Evolutionary conservation across 768 basidiomycete species (phyloP).

Genomic region (Rubroboletus satanas): DNA sequence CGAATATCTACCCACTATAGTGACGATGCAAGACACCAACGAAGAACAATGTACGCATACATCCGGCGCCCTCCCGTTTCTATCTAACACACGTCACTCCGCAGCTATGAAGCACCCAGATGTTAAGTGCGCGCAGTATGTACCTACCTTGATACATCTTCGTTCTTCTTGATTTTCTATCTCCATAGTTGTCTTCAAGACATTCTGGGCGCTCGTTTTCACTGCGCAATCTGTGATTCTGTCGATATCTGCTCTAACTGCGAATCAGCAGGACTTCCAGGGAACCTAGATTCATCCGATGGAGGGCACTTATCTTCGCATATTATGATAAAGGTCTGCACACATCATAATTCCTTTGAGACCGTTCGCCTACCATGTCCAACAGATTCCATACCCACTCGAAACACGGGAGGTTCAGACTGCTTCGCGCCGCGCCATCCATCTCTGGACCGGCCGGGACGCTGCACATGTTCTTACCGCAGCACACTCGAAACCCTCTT

Average conservation of each 20-base stretch:
- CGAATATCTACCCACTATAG: conserved; percentile 27
- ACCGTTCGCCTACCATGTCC: not conserved
- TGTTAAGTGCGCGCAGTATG: conserved; percentile 85
- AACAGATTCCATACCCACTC: conserved; percentile 82
- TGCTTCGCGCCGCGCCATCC: conserved; percentile 69
- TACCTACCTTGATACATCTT: conserved; percentile 7
- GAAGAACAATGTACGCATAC: conserved; percentile 58
- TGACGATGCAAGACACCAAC: conserved; percentile 36
- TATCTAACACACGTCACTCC: conserved; percentile 2
- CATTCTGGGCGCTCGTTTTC: conserved; percentile 89
- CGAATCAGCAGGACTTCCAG: conserved; percentile 81
- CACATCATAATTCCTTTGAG: not conserved
- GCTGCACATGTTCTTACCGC: conserved; percentile 55
- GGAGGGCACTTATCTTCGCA: conserved; percentile 82
- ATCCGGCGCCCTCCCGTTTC: not conserved
- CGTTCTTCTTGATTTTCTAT: not conserved
- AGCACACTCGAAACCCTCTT: conserved; percentile 49
- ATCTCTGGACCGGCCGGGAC: conserved; percentile 76
- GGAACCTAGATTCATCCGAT: conserved; percentile 72
- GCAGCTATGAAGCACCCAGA: conserved; percentile 74
- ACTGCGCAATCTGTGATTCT: conserved; percentile 83
- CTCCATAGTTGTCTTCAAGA: conserved; percentile 72
- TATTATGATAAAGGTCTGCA: conserved; percentile 85
- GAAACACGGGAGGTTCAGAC: conserved; percentile 68
- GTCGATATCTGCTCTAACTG: conserved; percentile 86